These are phyloP conservation scores for Penicillium sp. DNA, from an alignment of 2,329 filamentous ascomycete species.

Conservation along the genomic window DNA sequence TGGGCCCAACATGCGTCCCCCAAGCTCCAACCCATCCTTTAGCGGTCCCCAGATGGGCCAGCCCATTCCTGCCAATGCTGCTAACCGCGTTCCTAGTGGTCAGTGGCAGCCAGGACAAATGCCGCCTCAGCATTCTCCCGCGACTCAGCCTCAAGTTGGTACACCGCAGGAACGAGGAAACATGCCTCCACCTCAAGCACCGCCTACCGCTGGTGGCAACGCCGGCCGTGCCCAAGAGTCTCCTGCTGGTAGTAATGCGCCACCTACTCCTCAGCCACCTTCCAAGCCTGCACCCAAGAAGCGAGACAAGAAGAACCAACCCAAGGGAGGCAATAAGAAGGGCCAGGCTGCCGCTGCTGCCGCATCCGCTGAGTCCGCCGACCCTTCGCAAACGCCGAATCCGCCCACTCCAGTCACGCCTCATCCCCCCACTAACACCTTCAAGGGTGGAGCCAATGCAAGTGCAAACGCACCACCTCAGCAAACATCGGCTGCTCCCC, in stretches of 20 bases:
- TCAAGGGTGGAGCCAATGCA: conserved; percentile 39
- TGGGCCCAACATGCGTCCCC: conserved; percentile 58
- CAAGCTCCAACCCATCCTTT: conserved; percentile 54
- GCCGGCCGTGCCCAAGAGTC: conserved; percentile 42
- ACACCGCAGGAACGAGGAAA: conserved; percentile 59
- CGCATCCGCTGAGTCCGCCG: conserved; percentile 47
- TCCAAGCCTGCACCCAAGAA: conserved; percentile 62
- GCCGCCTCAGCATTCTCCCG: conserved; percentile 48
- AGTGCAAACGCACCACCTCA: conserved; percentile 33
- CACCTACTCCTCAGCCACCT: conserved; percentile 62
- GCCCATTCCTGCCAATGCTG: conserved; percentile 41
- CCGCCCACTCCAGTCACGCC: conserved; percentile 52
- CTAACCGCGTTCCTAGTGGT: conserved; percentile 41
- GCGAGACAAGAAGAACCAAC: conserved; percentile 56
- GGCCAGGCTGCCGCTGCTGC: conserved; percentile 38
- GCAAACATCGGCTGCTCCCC: conserved; percentile 37
- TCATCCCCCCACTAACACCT: conserved; percentile 47
- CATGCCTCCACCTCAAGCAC: conserved; percentile 52
- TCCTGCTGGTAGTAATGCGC: conserved; percentile 49
- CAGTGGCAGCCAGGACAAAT: conserved; percentile 46
- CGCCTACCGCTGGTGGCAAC: conserved; percentile 40
- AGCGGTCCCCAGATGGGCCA: conserved; percentile 45
- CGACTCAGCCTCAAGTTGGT: conserved; percentile 46
- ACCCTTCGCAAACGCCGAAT: conserved; percentile 47
- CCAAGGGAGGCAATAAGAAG: conserved; percentile 53